These are phyloP conservation scores for Pulveroboletus sp. DNA, from an alignment of 768 basidiomycete species.

Conservation along the genomic window DNA sequence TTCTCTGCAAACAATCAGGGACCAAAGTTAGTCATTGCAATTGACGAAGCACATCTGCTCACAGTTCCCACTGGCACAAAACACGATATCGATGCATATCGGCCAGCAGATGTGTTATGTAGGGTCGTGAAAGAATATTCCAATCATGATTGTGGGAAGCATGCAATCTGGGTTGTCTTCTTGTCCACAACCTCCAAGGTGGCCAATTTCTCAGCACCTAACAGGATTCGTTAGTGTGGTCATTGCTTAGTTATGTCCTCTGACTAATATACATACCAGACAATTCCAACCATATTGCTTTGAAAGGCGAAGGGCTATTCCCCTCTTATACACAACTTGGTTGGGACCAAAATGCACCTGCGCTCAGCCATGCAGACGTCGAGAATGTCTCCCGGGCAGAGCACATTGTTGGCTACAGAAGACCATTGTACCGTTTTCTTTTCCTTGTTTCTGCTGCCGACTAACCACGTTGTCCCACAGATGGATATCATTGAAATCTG, in stretches of 20 bases:
- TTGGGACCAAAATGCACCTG: no score
- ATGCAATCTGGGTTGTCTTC: conserved; percentile 16
- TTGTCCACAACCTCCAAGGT: conserved; percentile 14
- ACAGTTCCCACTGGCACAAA: no score
- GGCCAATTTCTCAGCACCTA: conserved; percentile 2
- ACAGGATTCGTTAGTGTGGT: neutral
- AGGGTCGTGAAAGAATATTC: conserved; percentile 9
- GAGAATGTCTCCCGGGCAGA: no score
- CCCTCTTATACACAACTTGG: no score
- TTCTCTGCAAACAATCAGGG: neutral
- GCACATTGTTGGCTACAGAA: no score
- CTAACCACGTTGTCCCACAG: no score
- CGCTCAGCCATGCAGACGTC: no score
- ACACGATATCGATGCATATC: neutral
- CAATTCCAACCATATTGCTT: neutral
- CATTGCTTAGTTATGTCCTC: no score
- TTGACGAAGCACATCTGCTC: conserved; percentile 16
- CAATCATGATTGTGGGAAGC: neutral
- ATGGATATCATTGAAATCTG: no score
- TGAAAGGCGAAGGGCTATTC: neutral
- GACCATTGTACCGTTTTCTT: no score
- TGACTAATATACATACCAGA: neutral
- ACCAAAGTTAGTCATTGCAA: conserved; percentile 13
- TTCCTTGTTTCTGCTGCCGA: no score
- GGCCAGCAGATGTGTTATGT: conserved; percentile 4